Base-by-base conservation (phyloP, 495 filamentous ascomycete species). In the Penicillium odoratum region DNA sequence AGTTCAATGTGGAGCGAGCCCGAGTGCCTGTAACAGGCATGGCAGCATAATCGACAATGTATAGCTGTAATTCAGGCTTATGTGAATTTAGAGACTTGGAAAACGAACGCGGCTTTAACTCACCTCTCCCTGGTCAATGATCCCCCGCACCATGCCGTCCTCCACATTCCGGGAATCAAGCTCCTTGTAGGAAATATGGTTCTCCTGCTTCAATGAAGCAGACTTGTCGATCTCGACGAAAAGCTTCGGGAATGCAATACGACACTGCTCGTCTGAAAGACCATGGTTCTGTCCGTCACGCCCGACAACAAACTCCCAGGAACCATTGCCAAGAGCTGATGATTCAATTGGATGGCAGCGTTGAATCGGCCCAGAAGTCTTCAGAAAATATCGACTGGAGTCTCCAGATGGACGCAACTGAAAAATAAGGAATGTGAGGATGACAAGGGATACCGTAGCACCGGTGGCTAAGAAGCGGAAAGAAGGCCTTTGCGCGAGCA, bases 211-310 rank as follows among this genome's bases (percentile, higher is more conserved):
- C 11, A 64, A n/a, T 8, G 26, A 21, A 0, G 63, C 71, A 15
- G 74, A 70, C 52, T 75, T 71, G 21, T 77, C 69, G n/a, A 77
- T 59, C 50, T 81, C 78, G 16, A 56, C 56, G 53, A 77, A 81
- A 5, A 81, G 52, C 49, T 72, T 76, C 5, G 78, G 79, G 43
- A 81, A 81, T 2, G 78, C 77, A 21, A 36, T 44, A 5, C 58
- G 65, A 53, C 78, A 81, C 51, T 80, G 76, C 48, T 61, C 66
- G 25, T 70, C 68, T 10, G 68, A 74, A 9, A 81, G 61, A 7
- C 71, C 71, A 44, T 76, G 65, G 47, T 79, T 74, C 53, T 70
- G 56, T 31, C 58, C 73, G 64, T 79, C 73, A 16, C 70, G 65
- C 48, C 61, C 57, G 7, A 65, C 65, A 0, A 51, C 15, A 56